Percentiles rank a stretch among this genome's conserved stretches.
Evolutionary conservation across 257 asterid species (phyloP).

Genomic region (Verbascum thapsus): DNA sequence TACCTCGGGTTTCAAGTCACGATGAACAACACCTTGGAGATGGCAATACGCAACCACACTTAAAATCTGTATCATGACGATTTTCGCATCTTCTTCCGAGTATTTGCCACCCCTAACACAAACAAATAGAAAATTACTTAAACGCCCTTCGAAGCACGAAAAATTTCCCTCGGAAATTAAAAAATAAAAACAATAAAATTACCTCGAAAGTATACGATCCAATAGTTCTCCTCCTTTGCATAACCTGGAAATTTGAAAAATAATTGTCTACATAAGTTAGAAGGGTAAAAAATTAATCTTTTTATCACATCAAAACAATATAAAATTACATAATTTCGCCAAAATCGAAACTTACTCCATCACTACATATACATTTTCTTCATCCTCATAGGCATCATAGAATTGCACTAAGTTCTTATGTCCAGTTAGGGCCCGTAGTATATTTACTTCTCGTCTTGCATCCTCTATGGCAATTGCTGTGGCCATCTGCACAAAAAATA

Average conservation of each 20-base stretch:
- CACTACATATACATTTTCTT: slow-evolving; percentile 54
- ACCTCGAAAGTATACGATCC: slow-evolving; percentile 66
- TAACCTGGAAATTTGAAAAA: slow-evolving; percentile 38
- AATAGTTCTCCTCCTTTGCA: slow-evolving; percentile 72
- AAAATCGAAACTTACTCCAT: slow-evolving; percentile 60
- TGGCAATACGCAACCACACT: slow-evolving; percentile 60
- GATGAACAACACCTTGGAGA: slow-evolving; percentile 81
- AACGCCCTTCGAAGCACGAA: slow-evolving; percentile 1
- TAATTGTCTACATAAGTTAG: background rate
- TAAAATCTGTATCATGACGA: slow-evolving; percentile 58
- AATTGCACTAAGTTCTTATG: slow-evolving; percentile 60
- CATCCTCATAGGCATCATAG: slow-evolving; percentile 63
- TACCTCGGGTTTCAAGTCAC: slow-evolving; percentile 81
- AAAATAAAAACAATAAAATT: background rate
- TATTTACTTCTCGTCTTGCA: slow-evolving; percentile 63
- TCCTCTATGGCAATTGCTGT: slow-evolving; percentile 64
- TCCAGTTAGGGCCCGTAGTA: slow-evolving; percentile 54
- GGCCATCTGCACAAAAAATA: slow-evolving; percentile 50
- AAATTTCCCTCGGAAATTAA: background rate
- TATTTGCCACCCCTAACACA: slow-evolving; percentile 64
- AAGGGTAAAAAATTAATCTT: background rate
- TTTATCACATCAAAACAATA: background rate
- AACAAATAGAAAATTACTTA: slow-evolving; percentile 17
- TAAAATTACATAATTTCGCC: background rate
- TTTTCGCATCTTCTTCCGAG: slow-evolving; percentile 65